A percentile compares a stretch with the other conserved stretches of the same genome.
Conservation (phyloP, 2,329 filamentous ascomycete genomes). For the Fusarium transvaalense region DNA sequence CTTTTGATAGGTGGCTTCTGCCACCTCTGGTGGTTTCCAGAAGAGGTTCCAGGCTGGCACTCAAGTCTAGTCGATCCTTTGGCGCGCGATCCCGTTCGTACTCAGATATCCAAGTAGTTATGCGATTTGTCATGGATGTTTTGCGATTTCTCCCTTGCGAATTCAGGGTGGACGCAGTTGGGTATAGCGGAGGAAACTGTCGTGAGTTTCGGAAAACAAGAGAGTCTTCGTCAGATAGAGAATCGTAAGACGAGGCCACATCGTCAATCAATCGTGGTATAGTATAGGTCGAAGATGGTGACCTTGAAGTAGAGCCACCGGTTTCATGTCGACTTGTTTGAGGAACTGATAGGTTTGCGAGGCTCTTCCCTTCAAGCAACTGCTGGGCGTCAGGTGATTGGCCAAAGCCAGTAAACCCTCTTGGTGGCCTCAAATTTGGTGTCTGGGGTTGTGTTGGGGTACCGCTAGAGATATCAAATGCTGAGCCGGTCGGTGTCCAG, state of each 20-base stretch:
- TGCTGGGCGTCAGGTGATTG: conserved; percentile 4
- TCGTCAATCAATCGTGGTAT: conserved; percentile 41
- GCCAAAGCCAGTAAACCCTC: conserved; percentile 6
- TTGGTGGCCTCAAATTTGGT: conserved; percentile 7
- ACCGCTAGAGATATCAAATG: background rate
- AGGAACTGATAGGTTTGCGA: background rate
- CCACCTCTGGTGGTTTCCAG: conserved; percentile 24
- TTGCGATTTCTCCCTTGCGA: conserved; percentile 44
- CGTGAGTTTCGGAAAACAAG: conserved; percentile 49
- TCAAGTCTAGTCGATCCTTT: conserved; percentile 29
- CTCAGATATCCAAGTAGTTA: conserved; percentile 53
- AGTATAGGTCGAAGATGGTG: conserved; percentile 44
- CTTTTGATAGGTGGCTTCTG: conserved; percentile 24
- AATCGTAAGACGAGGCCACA: conserved; percentile 40
- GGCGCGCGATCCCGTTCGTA: conserved; percentile 49
- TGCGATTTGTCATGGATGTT: conserved; percentile 50
- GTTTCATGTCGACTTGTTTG: conserved; percentile 10
- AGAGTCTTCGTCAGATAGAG: conserved; percentile 48
- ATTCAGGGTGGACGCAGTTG: conserved; percentile 43
- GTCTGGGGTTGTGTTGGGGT: background rate
- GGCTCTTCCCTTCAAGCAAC: background rate
- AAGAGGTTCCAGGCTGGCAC: conserved; percentile 8
- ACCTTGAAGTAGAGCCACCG: conserved; percentile 23
- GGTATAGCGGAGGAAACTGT: conserved; percentile 52
- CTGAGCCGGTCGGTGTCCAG: background rate